These are phyloP conservation scores for Ceratobasidium sp. DNA, from an alignment of 1,284 basidiomycete genomes.

Conservation along the genomic window DNA sequence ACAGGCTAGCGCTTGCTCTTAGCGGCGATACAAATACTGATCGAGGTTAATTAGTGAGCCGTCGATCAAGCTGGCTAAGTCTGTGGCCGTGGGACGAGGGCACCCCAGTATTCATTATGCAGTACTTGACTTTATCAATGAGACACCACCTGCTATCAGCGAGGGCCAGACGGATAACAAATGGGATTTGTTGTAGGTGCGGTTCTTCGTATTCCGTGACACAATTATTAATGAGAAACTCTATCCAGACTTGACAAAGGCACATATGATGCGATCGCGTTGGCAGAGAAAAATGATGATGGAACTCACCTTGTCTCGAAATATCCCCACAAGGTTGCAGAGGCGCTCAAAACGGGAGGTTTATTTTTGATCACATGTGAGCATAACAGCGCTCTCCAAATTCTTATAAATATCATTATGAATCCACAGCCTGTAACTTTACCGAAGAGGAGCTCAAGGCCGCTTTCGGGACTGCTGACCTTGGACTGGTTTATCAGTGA, in stretches of 20 bases:
- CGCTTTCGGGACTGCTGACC: constrained; percentile 67
- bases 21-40: neutral
- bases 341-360: constrained; percentile 74
- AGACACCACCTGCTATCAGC: constrained; percentile 33
- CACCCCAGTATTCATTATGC: constrained; percentile 48
- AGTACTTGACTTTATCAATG: constrained; percentile 48
- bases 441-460: constrained; percentile 82
- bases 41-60: constrained; percentile 14
- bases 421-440: constrained; percentile 83
- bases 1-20: constrained; percentile 63
- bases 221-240: neutral
- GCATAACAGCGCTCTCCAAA: constrained; percentile 48
- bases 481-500: constrained; percentile 73
- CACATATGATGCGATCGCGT: constrained; percentile 88
- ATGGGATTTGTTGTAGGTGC: constrained; percentile 51
- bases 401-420: too few species aligned
- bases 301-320: constrained; percentile 68
- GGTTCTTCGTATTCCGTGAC: neutral
- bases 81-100: constrained; percentile 65
- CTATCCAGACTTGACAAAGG: constrained; percentile 74
- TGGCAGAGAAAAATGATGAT: constrained; percentile 72
- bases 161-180: constrained; percentile 20
- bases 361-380: constrained; percentile 87
- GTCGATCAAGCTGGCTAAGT: constrained; percentile 59
- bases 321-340: constrained; percentile 74